phyloP scores from a whole-genome alignment of 106 monocot species.

The Acorus calamus region DNA sequence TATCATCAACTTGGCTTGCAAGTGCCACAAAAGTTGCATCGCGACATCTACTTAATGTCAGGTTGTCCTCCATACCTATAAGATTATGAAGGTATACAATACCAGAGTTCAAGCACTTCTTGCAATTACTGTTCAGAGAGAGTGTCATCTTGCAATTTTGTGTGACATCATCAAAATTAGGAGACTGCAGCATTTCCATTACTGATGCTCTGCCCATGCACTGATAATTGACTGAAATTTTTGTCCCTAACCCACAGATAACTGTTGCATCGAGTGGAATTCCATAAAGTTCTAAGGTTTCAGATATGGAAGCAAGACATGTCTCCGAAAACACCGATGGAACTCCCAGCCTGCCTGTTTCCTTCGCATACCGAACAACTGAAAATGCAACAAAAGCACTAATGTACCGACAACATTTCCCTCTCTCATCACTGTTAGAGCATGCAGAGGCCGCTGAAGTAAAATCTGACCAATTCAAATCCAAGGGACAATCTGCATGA shows the following conservation, averaged over 20 bases:
- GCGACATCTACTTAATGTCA: conserved; percentile 75
- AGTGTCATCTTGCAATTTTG: conserved; percentile 51
- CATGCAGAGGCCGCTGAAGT: conserved; percentile 51
- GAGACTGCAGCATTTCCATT: conserved; percentile 87
- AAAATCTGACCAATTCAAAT: conserved; percentile 81
- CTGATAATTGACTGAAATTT: conserved; percentile 75
- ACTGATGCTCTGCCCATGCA: conserved; percentile 72
- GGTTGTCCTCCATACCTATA: conserved; percentile 61
- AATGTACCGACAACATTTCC: conserved; percentile 73
- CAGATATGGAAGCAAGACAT: conserved; percentile 56
- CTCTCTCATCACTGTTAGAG: conserved; percentile 43
- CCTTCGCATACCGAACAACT: conserved; percentile 64
- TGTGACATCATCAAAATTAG: conserved; percentile 57
- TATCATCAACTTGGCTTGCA: conserved; percentile 44
- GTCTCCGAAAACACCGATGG: conserved; percentile 63
- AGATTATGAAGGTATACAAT: conserved; percentile 75
- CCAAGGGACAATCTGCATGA: conserved; percentile 73
- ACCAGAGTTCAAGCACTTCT: conserved; percentile 74
- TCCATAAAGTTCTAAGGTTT: conserved; percentile 55
- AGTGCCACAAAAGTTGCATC: conserved; percentile 86
- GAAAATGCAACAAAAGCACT: conserved; percentile 79
- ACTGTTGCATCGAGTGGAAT: conserved; percentile 38
- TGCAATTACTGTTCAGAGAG: conserved; percentile 43
- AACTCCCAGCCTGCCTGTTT: conserved; percentile 75
- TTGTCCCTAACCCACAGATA: conserved; percentile 73